Evolutionary conservation across 129 eudicot genomes (phyloP), one percentile per base, ranked within the genome.

Genomic region (Flaveria ramosissima): DNA sequence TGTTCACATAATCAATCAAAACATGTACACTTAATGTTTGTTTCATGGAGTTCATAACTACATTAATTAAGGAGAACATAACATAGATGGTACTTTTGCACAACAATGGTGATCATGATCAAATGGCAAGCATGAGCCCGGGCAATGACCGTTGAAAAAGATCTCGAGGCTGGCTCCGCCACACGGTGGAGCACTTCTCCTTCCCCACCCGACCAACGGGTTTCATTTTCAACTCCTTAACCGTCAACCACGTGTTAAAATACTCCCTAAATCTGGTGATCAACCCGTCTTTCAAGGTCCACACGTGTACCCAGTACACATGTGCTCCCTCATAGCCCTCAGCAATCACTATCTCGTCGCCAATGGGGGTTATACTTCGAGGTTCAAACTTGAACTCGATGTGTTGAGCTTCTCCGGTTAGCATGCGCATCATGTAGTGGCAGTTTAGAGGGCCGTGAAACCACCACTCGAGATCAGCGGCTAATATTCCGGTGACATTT

Each of bases 291-390:
- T 85, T 86, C 0, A 92, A 36, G 39, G 92, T 81, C 98, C 98
- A 92, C 9, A 90, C 96, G 52, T 92, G 98, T 36, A 92, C 95
- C 98, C 98, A 92, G 61, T 92, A 92, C 56, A 83, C 96, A 5
- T 88, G 83, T 7, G 82, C 86, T 1, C 98, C 98, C 73, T 92
- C 94, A 79, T 90, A 92, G 7, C 98, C 98, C 69, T 92, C 98
- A 41, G 78, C 96, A 0, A 92, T 71, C 72, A 90, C 98, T 17
- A 83, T 82, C 16, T 85, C 96, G 9, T 83, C 85, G 2, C 77
- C 65, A 26, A 90, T 83, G 24, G 83, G 79, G 2, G 89, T 88
- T 21, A 92, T 65, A 70, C 89, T 86, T 45, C 90, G 76, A 0
- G 96, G 96, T 71, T 81, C 86, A 15, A 92, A 92, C 60, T 56